Evolutionary conservation across 2,329 filamentous ascomycete genomes (phyloP).

Genomic region (Epichloe baconii): DNA sequence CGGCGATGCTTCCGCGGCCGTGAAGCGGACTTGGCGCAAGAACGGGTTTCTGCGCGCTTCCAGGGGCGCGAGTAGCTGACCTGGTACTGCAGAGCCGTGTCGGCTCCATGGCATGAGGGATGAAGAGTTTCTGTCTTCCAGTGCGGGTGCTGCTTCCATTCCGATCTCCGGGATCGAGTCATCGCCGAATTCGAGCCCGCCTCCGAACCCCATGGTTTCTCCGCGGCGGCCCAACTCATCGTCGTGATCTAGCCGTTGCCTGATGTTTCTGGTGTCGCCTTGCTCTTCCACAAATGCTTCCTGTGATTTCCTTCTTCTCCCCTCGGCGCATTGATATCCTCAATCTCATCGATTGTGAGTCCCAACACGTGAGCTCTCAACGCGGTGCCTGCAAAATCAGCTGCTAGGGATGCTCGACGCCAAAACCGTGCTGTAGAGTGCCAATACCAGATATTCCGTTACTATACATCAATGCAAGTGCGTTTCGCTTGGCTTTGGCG

Average conservation of each 20-base stretch:
- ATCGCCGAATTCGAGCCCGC: constrained; percentile 21
- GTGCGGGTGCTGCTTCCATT: constrained; percentile 50
- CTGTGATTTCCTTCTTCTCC: constrained; percentile 28
- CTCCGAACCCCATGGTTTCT: constrained; percentile 13
- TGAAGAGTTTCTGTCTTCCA: constrained; percentile 52
- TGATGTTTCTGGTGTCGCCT: constrained; percentile 22
- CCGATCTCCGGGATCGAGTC: constrained; percentile 49
- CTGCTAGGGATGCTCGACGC: constrained; percentile 28
- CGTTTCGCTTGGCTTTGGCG: constrained; percentile 27
- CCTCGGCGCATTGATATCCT: constrained; percentile 9
- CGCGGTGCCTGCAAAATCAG: constrained; percentile 29
- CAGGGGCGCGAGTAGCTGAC: constrained; percentile 30
- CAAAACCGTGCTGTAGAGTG: constrained; percentile 11
- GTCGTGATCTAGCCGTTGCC: constrained; percentile 18
- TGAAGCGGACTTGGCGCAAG: constrained; percentile 25
- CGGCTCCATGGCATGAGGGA: constrained; percentile 41
- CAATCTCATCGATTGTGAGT: constrained; percentile 9
- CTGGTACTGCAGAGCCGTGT: constrained; percentile 28
- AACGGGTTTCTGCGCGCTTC: constrained; percentile 22
- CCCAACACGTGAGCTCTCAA: constrained; percentile 23
- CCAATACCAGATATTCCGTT: constrained; percentile 24
- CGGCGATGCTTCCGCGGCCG: constrained; percentile 21
- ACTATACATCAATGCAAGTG: constrained; percentile 17
- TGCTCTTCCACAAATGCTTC: constrained; percentile 31
- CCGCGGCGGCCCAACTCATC: constrained; percentile 17